Evolutionary conservation across 2,329 filamentous ascomycete species (phyloP), one percentile per base, ranked within the genome.

Genomic region (Penicillium decumbens): DNA sequence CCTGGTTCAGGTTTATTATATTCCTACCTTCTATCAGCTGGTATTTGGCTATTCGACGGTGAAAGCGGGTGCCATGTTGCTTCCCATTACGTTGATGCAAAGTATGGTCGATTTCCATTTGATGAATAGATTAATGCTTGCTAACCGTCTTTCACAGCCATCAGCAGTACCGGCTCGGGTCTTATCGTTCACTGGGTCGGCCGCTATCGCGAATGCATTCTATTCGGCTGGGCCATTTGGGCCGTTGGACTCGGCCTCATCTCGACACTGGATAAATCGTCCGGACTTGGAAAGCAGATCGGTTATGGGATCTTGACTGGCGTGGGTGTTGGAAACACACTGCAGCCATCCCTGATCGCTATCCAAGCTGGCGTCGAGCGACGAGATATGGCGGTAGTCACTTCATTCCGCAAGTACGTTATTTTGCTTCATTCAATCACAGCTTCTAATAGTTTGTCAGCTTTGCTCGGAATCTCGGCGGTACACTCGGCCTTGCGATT

Each of bases 11-110:
- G 63, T 83, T 2, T 85, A 83, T 63, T 84, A 80, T 56, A 69
- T 85, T 2, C 81, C 82, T 0, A 72, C 83, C 0, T 85, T 82
- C 60, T 80, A 80, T 39, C 81, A 84, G 60, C 79, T 82, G 46
- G 78, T 77, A 1, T 72, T 75, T 20, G 65, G 66, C 15, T 70
- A 71, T 41, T 70, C 66, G 1, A 69, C 74, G 0, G 55, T 76
- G 1, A 69, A 67, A 15, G 78, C 80, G 0, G 81, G 79, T 0
- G 69, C 72, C 2, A 68, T 81, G 41, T 68, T 76, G 3, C 67
- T 81, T 9, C 74, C 79, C 0, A 68, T 83, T 28, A 74, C 79
- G 2, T 61, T 72, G 25, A 62, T 70, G 28, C 77, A 83, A 48
- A 68, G 66, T 67, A 61, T 47, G 8, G 6, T 10, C 18, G 10